Conservation (phyloP, 306 rosid species). For the Fagus sylvatica region DNA sequence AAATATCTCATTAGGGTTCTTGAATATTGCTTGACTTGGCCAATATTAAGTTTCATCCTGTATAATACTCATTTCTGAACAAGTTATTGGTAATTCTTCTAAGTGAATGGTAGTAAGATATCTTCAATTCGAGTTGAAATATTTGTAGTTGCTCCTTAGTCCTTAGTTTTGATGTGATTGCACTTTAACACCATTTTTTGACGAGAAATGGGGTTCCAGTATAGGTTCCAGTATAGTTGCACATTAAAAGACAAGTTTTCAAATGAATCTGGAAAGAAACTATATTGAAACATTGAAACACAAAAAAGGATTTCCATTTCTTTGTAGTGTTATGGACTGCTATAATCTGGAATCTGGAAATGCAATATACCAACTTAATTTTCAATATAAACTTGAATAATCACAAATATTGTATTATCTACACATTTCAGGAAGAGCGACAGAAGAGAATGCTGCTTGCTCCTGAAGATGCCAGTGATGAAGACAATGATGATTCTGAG, state of each 20-base stretch:
- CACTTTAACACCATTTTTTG: too few species aligned
- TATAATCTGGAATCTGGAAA: neutral
- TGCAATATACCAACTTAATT: neutral
- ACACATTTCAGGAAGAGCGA: slow-evolving; percentile 68
- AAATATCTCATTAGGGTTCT: neutral
- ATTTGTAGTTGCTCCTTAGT: too few species aligned
- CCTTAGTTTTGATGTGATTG: too few species aligned
- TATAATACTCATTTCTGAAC: neutral
- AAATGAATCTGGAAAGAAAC: too few species aligned
- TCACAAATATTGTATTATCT: neutral
- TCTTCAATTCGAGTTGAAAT: too few species aligned
- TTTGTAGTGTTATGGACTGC: neutral
- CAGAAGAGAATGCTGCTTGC: slow-evolving; percentile 87
- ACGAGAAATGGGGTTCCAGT: too few species aligned
- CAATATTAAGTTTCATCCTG: neutral
- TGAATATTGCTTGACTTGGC: neutral
- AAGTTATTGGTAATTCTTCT: neutral
- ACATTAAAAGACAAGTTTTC: too few species aligned
- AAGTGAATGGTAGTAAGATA: neutral
- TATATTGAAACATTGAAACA: too few species aligned
- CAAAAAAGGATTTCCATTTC: too few species aligned
- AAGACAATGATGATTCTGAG: slow-evolving; percentile 59
- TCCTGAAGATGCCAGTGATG: slow-evolving; percentile 68
- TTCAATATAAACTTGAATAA: neutral
- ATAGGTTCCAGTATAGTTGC: too few species aligned